Base-by-base conservation (phyloP, 305 asterid species). In the Fraxinus floribunda region DNA sequence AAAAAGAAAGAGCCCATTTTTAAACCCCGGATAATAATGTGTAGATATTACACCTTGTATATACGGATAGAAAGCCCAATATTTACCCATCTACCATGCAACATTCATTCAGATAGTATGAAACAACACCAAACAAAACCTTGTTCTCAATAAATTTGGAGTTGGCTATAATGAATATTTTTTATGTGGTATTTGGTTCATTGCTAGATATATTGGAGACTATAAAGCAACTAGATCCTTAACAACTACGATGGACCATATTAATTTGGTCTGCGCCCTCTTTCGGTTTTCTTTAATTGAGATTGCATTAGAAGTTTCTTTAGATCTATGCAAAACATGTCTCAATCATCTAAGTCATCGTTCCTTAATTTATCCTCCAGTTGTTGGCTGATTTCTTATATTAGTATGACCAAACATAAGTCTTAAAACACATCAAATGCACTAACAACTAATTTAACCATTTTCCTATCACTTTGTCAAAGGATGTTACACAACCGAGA, bases 11-110 rank as follows among this genome's bases (percentile, higher is more conserved):
- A 15, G 71, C 30, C 81, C 57, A 10, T 3, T 68, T 52, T 74
- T 52, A 44, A 87, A 62, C 41, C 29, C 64, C 35, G 34, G 22
- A 68, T n/a, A 30, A 49, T 7, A 80, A 15, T n/a, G 29, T 46
- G 49, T 62, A 44, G 8, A 22, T 11, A 81, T 70, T 78, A 24
- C 81, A 80, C 66, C 55, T 76, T 85, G 64, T 26, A 62, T 36
- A 46, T 64, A 64, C 41, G 46, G 41, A 44, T 29, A 13, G 55
- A 55, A 57, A 75, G 75, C 81, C 36, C 41, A 82, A 60, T 57
- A 66, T 10, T 81, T 57, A 81, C 29, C 77, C 75, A 52, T 77
- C 77, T n/a, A 62, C 18, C 36, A 78, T 29, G 26, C n/a, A 16
- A 30, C 41, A 26, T 66, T 24, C 75, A 39, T 52, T 64, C 7